Evolutionary conservation across 75 land plant species (phyloP).

Genomic region (Pinus tabuliformis): DNA sequence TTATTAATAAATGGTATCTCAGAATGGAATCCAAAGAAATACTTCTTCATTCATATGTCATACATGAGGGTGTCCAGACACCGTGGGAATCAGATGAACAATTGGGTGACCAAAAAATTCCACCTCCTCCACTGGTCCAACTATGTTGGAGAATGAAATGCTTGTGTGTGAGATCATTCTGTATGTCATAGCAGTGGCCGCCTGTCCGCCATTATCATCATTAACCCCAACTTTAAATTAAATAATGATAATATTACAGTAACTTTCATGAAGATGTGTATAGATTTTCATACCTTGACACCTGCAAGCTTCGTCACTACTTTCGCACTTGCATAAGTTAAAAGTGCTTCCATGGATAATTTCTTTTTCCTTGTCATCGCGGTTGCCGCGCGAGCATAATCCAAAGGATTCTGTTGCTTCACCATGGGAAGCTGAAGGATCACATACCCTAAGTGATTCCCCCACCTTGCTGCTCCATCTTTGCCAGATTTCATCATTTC

Average conservation of each 20-base stretch:
- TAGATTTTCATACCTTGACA: slow-evolving; percentile 42
- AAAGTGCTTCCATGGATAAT: slow-evolving; percentile 48
- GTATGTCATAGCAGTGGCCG: slow-evolving; percentile 30
- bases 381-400: slow-evolving; percentile 58
- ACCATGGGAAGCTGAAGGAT: slow-evolving; percentile 49
- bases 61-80: slow-evolving; percentile 77
- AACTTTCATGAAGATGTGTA: too few species aligned
- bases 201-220: slow-evolving; percentile 25
- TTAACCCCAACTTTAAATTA: neutral
- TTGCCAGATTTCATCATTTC: slow-evolving; percentile 60
- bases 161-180: slow-evolving; percentile 50
- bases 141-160: slow-evolving; percentile 65
- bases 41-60: neutral
- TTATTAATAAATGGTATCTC: too few species aligned
- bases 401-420: slow-evolving; percentile 46
- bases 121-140: slow-evolving; percentile 75
- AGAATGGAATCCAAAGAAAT: neutral
- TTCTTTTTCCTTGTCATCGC: slow-evolving; percentile 49
- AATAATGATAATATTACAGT: too few species aligned
- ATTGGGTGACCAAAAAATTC: slow-evolving; percentile 65
- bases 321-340: slow-evolving; percentile 31
- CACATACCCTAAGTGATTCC: slow-evolving; percentile 71
- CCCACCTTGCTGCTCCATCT: slow-evolving; percentile 41
- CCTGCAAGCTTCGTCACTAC: slow-evolving; percentile 50
- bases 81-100: slow-evolving; percentile 51